Percentiles rank a stretch among this genome's conserved stretches.
These are phyloP conservation scores for Ramaria rubella DNA, from an alignment of 768 basidiomycete species.

Conservation along the genomic window DNA sequence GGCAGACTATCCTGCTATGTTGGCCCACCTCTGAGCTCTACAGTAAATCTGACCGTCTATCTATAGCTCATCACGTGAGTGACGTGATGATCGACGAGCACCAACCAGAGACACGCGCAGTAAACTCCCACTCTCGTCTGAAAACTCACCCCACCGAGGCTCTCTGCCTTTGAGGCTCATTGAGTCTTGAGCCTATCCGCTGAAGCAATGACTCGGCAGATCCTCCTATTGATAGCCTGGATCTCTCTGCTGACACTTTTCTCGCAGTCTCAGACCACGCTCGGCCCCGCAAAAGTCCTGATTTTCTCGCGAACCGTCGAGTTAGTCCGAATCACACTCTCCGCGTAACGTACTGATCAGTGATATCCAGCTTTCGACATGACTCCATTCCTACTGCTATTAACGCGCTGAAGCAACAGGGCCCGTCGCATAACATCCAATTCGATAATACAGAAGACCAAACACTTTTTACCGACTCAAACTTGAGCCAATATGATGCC, in stretches of 20 bases:
- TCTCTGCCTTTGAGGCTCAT: no score
- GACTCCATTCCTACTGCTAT: conserved; percentile 73
- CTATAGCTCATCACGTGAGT: no score
- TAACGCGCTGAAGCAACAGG: conserved; percentile 41
- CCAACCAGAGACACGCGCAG: no score
- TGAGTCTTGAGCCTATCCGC: background rate
- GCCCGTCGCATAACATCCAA: conserved; percentile 39
- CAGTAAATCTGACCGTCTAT: no score
- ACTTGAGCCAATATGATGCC: conserved; percentile 52
- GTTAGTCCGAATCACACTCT: background rate
- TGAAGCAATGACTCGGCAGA: background rate
- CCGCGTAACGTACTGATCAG: background rate
- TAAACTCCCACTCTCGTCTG: no score
- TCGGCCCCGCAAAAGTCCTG: background rate
- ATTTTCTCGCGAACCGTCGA: conserved; percentile 6
- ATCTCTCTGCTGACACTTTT: background rate
- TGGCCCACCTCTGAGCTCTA: no score
- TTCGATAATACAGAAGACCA: conserved; percentile 65
- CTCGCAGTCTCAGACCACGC: background rate
- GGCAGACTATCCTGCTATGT: no score
- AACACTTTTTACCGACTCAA: conserved; percentile 46
- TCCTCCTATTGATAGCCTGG: background rate
- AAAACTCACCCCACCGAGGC: no score
- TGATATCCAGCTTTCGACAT: conserved; percentile 44
- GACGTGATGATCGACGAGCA: no score